These are phyloP conservation scores for Nitzschia putrida DNA, from an alignment of 108 stramenopile genomes.

Conservation along the genomic window DNA sequence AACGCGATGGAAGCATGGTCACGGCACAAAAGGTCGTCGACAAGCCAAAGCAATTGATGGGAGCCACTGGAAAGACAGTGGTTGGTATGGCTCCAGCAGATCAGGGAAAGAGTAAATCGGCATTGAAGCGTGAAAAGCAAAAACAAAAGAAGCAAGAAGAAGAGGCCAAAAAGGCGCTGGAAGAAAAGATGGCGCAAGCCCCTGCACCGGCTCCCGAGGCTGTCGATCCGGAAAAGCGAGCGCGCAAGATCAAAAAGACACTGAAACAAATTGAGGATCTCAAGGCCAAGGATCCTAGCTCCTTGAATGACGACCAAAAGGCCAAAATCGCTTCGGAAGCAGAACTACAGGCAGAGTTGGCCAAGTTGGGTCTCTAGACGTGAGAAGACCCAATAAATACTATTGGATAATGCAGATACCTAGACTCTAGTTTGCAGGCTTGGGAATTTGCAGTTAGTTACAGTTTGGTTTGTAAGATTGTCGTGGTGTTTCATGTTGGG, in stretches of 20 bases:
- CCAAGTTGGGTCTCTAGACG: conserved; percentile 22
- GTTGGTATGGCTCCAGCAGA: conserved; percentile 48
- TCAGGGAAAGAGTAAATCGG: conserved; percentile 73
- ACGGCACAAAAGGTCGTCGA: conserved; percentile 44
- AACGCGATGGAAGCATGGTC: conserved; percentile 74
- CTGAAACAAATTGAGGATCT: conserved; percentile 86
- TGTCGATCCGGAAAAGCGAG: conserved; percentile 75
- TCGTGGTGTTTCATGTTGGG: too few species aligned
- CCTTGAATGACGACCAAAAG: conserved; percentile 86
- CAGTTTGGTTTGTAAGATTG: too few species aligned
- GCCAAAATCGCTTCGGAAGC: conserved; percentile 68
- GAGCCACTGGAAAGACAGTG: conserved; percentile 48
- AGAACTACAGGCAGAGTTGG: conserved; percentile 62
- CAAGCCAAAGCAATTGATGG: conserved; percentile 38
- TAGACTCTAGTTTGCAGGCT: too few species aligned
- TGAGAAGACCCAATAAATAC: conserved; percentile 6
- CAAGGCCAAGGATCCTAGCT: conserved; percentile 63
- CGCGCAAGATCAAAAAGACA: conserved; percentile 77
- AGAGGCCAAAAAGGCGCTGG: conserved; percentile 49
- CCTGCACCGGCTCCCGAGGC: conserved; percentile 14
- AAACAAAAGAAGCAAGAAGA: conserved; percentile 56
- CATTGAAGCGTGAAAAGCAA: conserved; percentile 71
- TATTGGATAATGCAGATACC: background rate
- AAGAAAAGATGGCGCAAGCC: conserved; percentile 29
- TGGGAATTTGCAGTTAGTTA: too few species aligned